phyloP scores from a whole-genome alignment of 2,329 filamentous ascomycete species.

The Exophiala sp. region DNA sequence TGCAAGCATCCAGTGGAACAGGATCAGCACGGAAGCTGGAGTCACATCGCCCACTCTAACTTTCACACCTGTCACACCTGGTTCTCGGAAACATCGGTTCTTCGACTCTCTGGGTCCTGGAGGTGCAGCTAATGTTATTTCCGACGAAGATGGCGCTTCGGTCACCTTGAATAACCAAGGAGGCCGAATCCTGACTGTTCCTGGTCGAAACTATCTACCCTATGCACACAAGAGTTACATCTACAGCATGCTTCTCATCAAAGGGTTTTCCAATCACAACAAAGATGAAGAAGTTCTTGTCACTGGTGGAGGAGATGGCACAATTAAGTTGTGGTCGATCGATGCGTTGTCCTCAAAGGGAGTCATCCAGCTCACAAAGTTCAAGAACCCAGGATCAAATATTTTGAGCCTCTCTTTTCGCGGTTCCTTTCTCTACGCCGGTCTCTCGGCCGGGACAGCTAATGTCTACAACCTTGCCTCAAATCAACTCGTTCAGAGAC shows the following conservation, averaged over 20 bases:
- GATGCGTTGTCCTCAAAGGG: conserved; percentile 47
- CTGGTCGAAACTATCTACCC: conserved; percentile 72
- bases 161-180: conserved; percentile 49
- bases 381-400: conserved; percentile 61
- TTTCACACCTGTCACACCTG: conserved; percentile 70
- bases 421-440: conserved; percentile 87
- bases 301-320: conserved; percentile 88
- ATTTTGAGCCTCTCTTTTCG: conserved; percentile 80
- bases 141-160: conserved; percentile 42
- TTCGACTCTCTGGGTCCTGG: conserved; percentile 86
- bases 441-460: conserved; percentile 79
- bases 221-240: conserved; percentile 96
- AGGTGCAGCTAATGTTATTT: conserved; percentile 62
- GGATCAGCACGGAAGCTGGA: conserved; percentile 62
- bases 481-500: conserved; percentile 79
- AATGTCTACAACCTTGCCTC: conserved; percentile 98
- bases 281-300: conserved; percentile 76
- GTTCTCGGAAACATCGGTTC: conserved; percentile 73
- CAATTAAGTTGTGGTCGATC: conserved; percentile 79
- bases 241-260: conserved; percentile 88
- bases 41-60: conserved; percentile 60
- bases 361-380: conserved; percentile 66
- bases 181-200: conserved; percentile 73
- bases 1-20: conserved; percentile 61
- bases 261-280: conserved; percentile 65